Base-by-base conservation (phyloP, 805 yeast species). In the Wickerhamomyces canadensis region DNA sequence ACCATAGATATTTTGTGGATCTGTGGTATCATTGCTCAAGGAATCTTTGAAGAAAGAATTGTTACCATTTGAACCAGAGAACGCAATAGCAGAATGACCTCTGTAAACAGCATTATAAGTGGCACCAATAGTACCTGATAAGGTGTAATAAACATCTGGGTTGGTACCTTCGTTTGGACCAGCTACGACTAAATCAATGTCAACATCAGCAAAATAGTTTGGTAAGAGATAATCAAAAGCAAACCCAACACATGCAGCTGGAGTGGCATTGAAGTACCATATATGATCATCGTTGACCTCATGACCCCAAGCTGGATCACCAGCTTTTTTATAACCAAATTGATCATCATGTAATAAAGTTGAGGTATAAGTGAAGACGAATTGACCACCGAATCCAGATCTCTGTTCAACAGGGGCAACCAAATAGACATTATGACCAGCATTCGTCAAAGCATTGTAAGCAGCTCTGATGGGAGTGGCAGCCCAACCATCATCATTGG, bases 401-500 rank as follows among this genome's bases (percentile, higher is more conserved):
- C 70, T 62, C 45, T 70, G 73, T 27, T 64, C 63, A 18, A 65
- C 72, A 33, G 80, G 79, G 10, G 78, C 78, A 26, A 70, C 74
- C 47, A 71, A 46, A 34, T 66, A 56, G 29, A 72, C 78, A 38
- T 58, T 62, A 51, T 74, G 70, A 22, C 76, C 76, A n/a, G 71
- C 76, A 10, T 49, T 47, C 19, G 54, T 64, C 43, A 73, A 63
- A 25, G 62, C 72, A 35, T 66, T 56, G 65, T 74, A 76, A 11
- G 74, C 55, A 13, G 80, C 76, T 52, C 80, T 68, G 51, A 76
- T 71, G 50, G 73, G 73, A 33, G 79, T 70, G 5, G 78, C 59
- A 3, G 70, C 72, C 74, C 76, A 76, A 15, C 74, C 69, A 45
- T 76, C 81, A 49, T 76, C 81, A 48, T 76, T 74, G 42, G 79